Percentiles rank a stretch among this genome's conserved stretches.
phyloP scores from a whole-genome alignment of 1,284 basidiomycete genomes.

The Laetiporus sulphureus region DNA sequence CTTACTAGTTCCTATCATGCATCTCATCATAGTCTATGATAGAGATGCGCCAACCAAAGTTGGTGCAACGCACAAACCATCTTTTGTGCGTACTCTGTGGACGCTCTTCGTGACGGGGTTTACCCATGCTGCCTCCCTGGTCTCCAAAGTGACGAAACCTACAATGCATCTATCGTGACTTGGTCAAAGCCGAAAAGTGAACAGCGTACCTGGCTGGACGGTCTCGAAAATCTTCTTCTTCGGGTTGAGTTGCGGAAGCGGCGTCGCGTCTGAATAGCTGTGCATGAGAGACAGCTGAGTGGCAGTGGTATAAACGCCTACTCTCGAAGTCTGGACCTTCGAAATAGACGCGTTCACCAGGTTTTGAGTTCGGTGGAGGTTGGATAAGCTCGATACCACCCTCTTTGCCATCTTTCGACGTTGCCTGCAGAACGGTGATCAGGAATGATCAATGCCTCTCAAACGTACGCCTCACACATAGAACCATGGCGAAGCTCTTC shows the following conservation, averaged over 20 bases:
- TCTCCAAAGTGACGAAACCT: slow-evolving; percentile 86
- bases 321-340: slow-evolving; percentile 82
- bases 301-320: slow-evolving; percentile 28
- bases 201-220: slow-evolving; percentile 69
- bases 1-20: too few relatives aligned
- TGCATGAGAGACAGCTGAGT: too few relatives aligned
- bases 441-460: too few relatives aligned
- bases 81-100: slow-evolving; percentile 81
- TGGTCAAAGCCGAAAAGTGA: not conserved
- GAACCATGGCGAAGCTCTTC: slow-evolving; percentile 95
- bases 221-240: slow-evolving; percentile 98
- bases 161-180: not conserved
- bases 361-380: slow-evolving; percentile 80
- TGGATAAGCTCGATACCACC: slow-evolving; percentile 87
- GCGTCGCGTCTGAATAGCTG: slow-evolving; percentile 62
- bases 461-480: slow-evolving; percentile 66
- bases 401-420: slow-evolving; percentile 84
- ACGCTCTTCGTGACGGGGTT: slow-evolving; percentile 76
- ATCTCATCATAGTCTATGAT: too few relatives aligned
- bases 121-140: slow-evolving; percentile 86
- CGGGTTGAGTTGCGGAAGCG: slow-evolving; percentile 83
- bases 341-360: slow-evolving; percentile 91
- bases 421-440: slow-evolving; percentile 51
- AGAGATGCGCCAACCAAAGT: slow-evolving; percentile 82
- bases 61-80: slow-evolving; percentile 77